Percentiles rank a stretch among this genome's conserved stretches.
phyloP scores from a whole-genome alignment of 2,329 filamentous ascomycete species.

The Diaporthe batatas region DNA sequence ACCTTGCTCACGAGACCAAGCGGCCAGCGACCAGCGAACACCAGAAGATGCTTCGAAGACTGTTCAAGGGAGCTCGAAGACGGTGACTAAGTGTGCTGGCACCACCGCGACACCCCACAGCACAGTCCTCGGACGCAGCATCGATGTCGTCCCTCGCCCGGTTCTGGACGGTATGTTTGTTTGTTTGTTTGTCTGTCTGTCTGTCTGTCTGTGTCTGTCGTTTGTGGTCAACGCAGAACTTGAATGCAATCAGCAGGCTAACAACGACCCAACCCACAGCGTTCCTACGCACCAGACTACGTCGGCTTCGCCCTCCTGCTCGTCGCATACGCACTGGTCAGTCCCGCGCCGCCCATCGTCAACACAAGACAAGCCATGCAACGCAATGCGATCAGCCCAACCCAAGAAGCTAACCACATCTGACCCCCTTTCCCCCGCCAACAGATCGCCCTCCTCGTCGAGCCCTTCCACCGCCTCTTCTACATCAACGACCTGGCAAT shows the following conservation, averaged over 20 bases:
- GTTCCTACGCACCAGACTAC: slow-evolving; percentile 91
- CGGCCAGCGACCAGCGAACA: slow-evolving; percentile 2
- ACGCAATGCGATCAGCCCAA: no score
- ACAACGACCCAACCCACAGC: slow-evolving; percentile 58
- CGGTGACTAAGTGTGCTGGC: slow-evolving; percentile 61
- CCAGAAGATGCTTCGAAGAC: slow-evolving; percentile 54
- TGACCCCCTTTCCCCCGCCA: slow-evolving; percentile 27
- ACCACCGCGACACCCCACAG: slow-evolving; percentile 46
- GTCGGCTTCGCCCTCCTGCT: slow-evolving; percentile 81
- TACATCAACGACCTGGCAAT: slow-evolving; percentile 86
- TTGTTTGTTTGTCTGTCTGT: no score
- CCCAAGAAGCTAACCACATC: background rate
- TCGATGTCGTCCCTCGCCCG: slow-evolving; percentile 53
- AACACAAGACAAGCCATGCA: background rate
- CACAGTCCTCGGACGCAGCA: slow-evolving; percentile 38
- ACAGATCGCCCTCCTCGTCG: slow-evolving; percentile 76
- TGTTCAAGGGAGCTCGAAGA: slow-evolving; percentile 54
- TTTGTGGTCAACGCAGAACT: no score
- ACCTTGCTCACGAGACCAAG: slow-evolving; percentile 20
- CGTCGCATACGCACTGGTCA: slow-evolving; percentile 73
- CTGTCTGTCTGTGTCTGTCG: no score
- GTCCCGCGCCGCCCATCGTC: slow-evolving; percentile 50
- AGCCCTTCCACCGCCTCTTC: slow-evolving; percentile 96
- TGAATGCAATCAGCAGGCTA: background rate
- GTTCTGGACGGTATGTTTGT: slow-evolving; percentile 62